A percentile compares a stretch with the other conserved stretches of the same genome.
phyloP scores from a whole-genome alignment of 371 early-diverging fungal species.

The Globomyces sp. region DNA sequence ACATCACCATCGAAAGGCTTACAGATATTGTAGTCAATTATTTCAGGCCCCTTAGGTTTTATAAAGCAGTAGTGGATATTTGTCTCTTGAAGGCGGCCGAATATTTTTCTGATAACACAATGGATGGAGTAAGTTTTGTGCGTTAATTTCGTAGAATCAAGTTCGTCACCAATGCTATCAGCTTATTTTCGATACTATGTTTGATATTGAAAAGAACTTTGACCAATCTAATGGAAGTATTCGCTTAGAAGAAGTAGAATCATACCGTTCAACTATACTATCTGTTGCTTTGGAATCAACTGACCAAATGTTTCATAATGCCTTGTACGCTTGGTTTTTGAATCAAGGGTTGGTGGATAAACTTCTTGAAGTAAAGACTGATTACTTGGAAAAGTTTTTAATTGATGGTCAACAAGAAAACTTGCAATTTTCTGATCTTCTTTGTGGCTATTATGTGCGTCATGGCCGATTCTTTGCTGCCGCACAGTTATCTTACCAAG shows the following conservation, averaged over 20 bases:
- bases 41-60: constrained; percentile 55
- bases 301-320: constrained; percentile 69
- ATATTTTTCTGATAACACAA: constrained; percentile 2
- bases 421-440: constrained; percentile 42
- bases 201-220: constrained; percentile 15
- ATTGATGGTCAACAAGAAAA: constrained; percentile 44
- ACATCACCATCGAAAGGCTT: constrained; percentile 57
- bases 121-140: constrained; percentile 1
- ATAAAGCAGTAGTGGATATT: constrained; percentile 62
- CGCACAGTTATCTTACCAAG: constrained; percentile 58
- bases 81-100: constrained; percentile 26
- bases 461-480: constrained; percentile 63
- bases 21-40: constrained; percentile 50
- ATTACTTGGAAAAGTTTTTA: constrained; percentile 69
- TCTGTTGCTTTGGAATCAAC: constrained; percentile 36
- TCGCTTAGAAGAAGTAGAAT: constrained; percentile 21
- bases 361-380: constrained; percentile 48
- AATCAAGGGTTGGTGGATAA: constrained; percentile 33
- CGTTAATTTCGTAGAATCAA: neutral
- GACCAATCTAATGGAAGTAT: constrained; percentile 21
- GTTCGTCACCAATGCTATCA: constrained; percentile 50
- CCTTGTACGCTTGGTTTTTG: constrained; percentile 69
- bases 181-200: constrained; percentile 40
- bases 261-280: neutral
- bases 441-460: constrained; percentile 75